Base-by-base conservation (phyloP, 306 rosid species). In the Datisca glomerata region DNA sequence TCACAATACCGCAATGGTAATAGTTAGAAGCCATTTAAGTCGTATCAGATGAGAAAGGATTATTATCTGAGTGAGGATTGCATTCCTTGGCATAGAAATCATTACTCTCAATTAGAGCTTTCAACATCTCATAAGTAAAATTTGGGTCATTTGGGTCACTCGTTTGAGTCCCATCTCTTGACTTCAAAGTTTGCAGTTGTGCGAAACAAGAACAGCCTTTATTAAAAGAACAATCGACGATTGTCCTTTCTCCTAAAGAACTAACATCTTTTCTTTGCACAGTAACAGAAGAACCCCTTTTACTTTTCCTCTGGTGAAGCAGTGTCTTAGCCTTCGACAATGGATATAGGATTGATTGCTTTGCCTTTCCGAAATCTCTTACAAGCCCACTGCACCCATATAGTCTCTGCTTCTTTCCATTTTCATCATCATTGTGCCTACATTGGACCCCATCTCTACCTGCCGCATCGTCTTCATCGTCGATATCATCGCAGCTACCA, bases 41-140 rank as follows among this genome's bases (percentile, higher is more conserved):
- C 39, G 13, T 7, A 10, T 23, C 2, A 36, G 21, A 13, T 16
- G 6, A n/a, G 29, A 43, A 24, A 14, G 13, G 14, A 39, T 22
- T 45, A 52, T 42, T 63, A 44, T 67, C 57, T 22, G 71, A 24
- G 58, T 81, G 94, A 22, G 80, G 57, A 74, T 86, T 81, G 77
- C 81, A 75, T 24, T 81, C 75, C 48, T 55, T 73, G 38, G 81
- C 75, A 66, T 48, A 66, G 49, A 86, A 86, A 66, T 75, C 84
- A 60, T 73, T 86, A 23, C 37, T 73, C 53, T 86, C 86, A 5
- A 86, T 56, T 11, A 86, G 57, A 60, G 16, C 49, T 57, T 42
- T 76, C 70, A 84, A 32, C 80, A 68, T 76, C 18, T 57, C 67
- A 34, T 34, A 28, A 21, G 72, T 73, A 34, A 81, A 86, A 29